Base-by-base conservation (phyloP, 73 alveolate species). In the Durusdinium trenchii region DNA sequence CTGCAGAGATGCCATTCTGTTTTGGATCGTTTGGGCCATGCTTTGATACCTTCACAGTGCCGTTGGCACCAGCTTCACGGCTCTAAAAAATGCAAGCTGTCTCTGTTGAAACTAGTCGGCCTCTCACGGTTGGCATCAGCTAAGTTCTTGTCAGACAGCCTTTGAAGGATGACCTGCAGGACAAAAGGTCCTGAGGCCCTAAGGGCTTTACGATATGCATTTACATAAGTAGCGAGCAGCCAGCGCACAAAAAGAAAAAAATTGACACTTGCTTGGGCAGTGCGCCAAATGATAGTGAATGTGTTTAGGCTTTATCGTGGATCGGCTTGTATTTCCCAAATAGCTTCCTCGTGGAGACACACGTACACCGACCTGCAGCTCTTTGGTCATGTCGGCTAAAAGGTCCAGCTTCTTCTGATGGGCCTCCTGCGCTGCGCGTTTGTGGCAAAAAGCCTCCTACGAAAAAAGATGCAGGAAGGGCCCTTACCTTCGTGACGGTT, bases 321-420 rank as follows among this genome's bases (percentile, higher is more conserved):
- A n/a, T n/a, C n/a, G n/a, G n/a, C n/a, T n/a, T n/a, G n/a, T n/a
- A n/a, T n/a, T n/a, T n/a, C n/a, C n/a, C n/a, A n/a, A n/a, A n/a
- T n/a, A n/a, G n/a, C n/a, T n/a, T n/a, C n/a, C n/a, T n/a, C n/a
- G n/a, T n/a, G n/a, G n/a, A n/a, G n/a, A n/a, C n/a, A n/a, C n/a
- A n/a, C n/a, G n/a, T n/a, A n/a, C n/a, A n/a, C n/a, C n/a, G n/a
- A 52, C 98, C 98, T 91, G 98, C 54, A 91, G 90, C 98, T 91
- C 78, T 71, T 91, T 67, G 54, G 98, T 91, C 98, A 91, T 91
- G 50, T 91, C 98, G 4, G 98, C 98, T n/a, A 91, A 78, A 45
- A 91, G 98, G 54, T 91, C 98, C 45, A 91, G 84, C 89, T 91
- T 91, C 75, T 91, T 91, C 89, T 91, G 98, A 78, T 91, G 71